These are phyloP conservation scores for Aquilaria sinensis DNA, from an alignment of 345 rosid genomes.

Conservation along the genomic window DNA sequence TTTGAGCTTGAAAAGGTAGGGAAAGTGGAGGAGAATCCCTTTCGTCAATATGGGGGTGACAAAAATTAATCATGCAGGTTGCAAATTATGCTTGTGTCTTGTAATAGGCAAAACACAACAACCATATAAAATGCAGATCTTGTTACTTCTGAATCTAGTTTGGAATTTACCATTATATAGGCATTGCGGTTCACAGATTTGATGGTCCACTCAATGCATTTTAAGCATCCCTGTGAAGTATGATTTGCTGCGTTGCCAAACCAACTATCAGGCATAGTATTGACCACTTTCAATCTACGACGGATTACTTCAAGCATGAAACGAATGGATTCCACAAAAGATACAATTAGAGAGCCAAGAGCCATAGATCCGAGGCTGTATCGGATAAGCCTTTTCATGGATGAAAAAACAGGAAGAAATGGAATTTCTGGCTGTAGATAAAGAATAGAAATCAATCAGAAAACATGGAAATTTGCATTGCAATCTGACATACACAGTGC, in stretches of 20 bases:
- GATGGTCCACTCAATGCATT: slow-evolving; percentile 69
- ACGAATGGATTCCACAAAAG: slow-evolving; percentile 88
- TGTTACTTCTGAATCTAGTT: neutral
- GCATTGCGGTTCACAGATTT: slow-evolving; percentile 92
- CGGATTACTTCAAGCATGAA: slow-evolving; percentile 89
- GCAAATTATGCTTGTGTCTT: too few relatives aligned
- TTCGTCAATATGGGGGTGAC: too few relatives aligned
- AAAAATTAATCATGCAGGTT: too few relatives aligned
- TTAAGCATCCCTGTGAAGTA: slow-evolving; percentile 54
- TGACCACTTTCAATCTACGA: slow-evolving; percentile 56
- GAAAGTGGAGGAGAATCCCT: too few relatives aligned
- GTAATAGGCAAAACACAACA: too few relatives aligned
- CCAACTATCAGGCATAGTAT: slow-evolving; percentile 54
- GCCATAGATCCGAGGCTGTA: slow-evolving; percentile 94
- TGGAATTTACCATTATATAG: slow-evolving; percentile 76
- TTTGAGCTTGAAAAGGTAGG: too few relatives aligned
- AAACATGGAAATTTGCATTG: neutral
- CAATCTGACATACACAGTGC: neutral
- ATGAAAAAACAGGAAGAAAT: slow-evolving; percentile 92
- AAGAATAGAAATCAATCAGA: slow-evolving; percentile 11
- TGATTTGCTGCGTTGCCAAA: slow-evolving; percentile 47
- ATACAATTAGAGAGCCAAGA: slow-evolving; percentile 81
- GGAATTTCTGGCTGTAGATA: slow-evolving; percentile 78
- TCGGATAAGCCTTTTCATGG: slow-evolving; percentile 82
- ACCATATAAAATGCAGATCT: neutral